A percentile compares a stretch with the other conserved stretches of the same genome.
phyloP scores from a whole-genome alignment of 164 flowering plant genomes.

The Litsea cubeba region DNA sequence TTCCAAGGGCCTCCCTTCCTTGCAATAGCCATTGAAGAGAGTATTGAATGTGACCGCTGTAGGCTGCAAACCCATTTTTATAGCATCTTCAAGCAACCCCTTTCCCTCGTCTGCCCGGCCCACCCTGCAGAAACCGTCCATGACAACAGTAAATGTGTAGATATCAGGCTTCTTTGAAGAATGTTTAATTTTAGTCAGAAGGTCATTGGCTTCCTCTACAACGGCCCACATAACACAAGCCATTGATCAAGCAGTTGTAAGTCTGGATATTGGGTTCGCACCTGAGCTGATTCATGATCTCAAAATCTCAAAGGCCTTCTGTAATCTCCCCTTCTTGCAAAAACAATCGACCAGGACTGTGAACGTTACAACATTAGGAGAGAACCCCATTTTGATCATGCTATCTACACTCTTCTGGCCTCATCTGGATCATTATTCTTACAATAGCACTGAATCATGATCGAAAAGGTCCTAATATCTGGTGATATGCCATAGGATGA shows the following conservation, averaged over 20 bases:
- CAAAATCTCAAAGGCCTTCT: conserved; percentile 57
- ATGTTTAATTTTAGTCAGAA: conserved; percentile 49
- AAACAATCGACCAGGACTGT: conserved; percentile 48
- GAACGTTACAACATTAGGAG: conserved; percentile 48
- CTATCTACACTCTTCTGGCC: conserved; percentile 36
- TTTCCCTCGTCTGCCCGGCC: conserved; percentile 70
- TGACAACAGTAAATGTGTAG: conserved; percentile 64
- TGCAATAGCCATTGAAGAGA: conserved; percentile 69
- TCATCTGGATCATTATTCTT: conserved; percentile 35
- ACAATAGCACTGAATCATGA: conserved; percentile 45
- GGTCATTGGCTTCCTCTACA: conserved; percentile 63
- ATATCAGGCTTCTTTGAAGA: conserved; percentile 46
- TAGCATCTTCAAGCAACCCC: conserved; percentile 68
- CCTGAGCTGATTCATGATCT: conserved; percentile 44
- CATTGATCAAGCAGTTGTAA: conserved; percentile 70
- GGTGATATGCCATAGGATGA: conserved; percentile 35
- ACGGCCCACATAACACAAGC: conserved; percentile 86
- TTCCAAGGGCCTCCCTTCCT: conserved; percentile 64
- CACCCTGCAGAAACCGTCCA: conserved; percentile 93
- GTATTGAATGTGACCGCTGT: conserved; percentile 64
- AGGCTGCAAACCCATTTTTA: conserved; percentile 50
- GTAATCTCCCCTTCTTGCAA: conserved; percentile 52
- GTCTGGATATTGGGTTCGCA: conserved; percentile 54
- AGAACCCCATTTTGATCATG: conserved; percentile 52
- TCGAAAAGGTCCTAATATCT: conserved; percentile 46